Base-by-base conservation (phyloP, 768 basidiomycete genomes). In the Galerina marginata region DNA sequence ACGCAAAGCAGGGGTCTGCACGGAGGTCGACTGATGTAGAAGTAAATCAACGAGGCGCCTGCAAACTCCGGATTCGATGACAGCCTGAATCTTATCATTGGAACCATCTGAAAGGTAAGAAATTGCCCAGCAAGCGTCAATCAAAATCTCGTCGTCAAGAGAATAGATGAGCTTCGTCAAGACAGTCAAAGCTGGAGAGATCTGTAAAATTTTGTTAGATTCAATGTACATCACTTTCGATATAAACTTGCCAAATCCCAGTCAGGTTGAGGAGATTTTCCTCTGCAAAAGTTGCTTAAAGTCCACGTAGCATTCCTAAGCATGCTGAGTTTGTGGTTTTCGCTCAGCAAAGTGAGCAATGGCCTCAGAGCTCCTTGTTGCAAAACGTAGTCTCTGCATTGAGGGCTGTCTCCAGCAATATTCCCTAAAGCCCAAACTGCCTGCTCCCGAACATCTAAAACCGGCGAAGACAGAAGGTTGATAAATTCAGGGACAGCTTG, bases 71-170 rank as follows among this genome's bases (percentile, higher is more conserved):
- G 93, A 93, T 77, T 99, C 96, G 69, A 99, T 99, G 58, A 99
- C 97, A 36, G 97, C 97, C 75, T 99, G 97, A 60, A 99, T 99
- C 82, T 99, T 99, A 81, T 99, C 97, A 71, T 97, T 97, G 37
- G 95, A 92, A 50, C 97, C 97, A 74, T 99, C 97, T 1, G 96
- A 99, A 40, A 99, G 89, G 78, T 99, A 99, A 42, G 96, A 98
- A 75, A 99, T 96, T 26, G 97, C 97, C 97, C 97, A 99, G 83
- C 97, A 99, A 12, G 97, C 97, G 74, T 99, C 97, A 71, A 99
- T 99, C 69, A 99, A 80, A 67, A 98, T 98, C 77, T 99, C 97
- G 70, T 99, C 97, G 72, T 99, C 97, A 69, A 99, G 85, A 33
- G 96, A 98, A 79, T 98, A 99, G 76, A 99, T 98, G 68, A 99